phyloP scores from a whole-genome alignment of 257 asterid genomes.

The Fraxinus americana region DNA sequence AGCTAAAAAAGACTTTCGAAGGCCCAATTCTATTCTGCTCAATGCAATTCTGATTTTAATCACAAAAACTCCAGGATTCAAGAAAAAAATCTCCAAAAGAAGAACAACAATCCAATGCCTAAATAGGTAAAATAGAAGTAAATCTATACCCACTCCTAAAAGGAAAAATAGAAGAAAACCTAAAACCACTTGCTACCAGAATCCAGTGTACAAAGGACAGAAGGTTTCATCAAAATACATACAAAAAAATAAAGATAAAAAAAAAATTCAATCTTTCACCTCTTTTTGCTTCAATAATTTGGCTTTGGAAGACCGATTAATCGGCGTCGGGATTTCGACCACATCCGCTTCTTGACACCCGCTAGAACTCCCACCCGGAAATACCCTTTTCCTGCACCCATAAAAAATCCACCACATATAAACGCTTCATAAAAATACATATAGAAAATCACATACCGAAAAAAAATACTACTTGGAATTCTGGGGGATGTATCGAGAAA shows the following conservation, averaged over 20 bases:
- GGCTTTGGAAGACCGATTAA: constrained; percentile 38
- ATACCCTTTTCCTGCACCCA: constrained; percentile 65
- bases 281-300: constrained; percentile 49
- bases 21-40: neutral
- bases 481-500: constrained; percentile 41
- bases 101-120: neutral
- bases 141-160: neutral
- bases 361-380: constrained; percentile 59
- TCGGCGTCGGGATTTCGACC: constrained; percentile 58
- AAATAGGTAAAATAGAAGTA: neutral
- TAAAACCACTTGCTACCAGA: neutral
- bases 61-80: neutral
- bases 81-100: neutral
- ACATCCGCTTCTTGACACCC: constrained; percentile 55
- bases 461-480: constrained; percentile 43
- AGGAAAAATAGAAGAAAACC: neutral
- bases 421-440: constrained; percentile 29
- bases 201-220: neutral
- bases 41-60: constrained; percentile 7
- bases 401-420: constrained; percentile 17
- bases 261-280: constrained; percentile 27
- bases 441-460: neutral
- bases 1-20: neutral
- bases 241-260: too few relatives aligned
- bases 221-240: too few relatives aligned